These are phyloP conservation scores for Monosporozyma aquatica DNA, from an alignment of 805 yeast species.

Conservation along the genomic window DNA sequence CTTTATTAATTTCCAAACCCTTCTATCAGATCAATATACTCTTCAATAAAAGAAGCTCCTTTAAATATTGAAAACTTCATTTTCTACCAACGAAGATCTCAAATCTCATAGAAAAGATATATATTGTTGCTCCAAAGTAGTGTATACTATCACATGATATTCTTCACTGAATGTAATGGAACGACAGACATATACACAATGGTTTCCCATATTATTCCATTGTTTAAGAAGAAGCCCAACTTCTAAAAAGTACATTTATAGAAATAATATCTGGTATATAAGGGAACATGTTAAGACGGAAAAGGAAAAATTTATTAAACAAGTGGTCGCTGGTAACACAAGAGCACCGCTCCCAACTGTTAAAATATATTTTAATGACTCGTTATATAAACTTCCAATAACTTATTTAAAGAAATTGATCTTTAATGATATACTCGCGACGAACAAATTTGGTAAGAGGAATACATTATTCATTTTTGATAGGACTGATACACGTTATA, in stretches of 20 bases:
- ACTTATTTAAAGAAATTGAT: not conserved
- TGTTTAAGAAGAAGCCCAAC: constrained; percentile 1
- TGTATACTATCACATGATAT: too few relatives aligned
- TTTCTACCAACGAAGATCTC: not conserved
- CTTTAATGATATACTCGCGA: not conserved
- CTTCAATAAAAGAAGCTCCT: too few relatives aligned
- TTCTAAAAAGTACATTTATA: constrained; percentile 2
- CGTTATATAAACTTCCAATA: not conserved
- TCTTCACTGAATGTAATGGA: not conserved
- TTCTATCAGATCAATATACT: too few relatives aligned
- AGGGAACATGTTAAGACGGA: not conserved
- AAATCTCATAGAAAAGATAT: too few relatives aligned
- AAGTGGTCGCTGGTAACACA: not conserved
- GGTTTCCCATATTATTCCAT: not conserved
- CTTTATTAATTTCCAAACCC: too few relatives aligned
- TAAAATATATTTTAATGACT: not conserved
- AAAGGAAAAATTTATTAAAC: not conserved
- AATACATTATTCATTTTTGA: not conserved
- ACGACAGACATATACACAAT: not conserved
- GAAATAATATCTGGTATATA: not conserved
- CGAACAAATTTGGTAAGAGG: not conserved
- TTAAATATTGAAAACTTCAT: too few relatives aligned
- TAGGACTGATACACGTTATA: not conserved
- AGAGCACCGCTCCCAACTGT: not conserved
- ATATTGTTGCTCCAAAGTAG: too few relatives aligned